Evolutionary conservation across 768 basidiomycete species (phyloP).

Genomic region (Roridomyces roridus): DNA sequence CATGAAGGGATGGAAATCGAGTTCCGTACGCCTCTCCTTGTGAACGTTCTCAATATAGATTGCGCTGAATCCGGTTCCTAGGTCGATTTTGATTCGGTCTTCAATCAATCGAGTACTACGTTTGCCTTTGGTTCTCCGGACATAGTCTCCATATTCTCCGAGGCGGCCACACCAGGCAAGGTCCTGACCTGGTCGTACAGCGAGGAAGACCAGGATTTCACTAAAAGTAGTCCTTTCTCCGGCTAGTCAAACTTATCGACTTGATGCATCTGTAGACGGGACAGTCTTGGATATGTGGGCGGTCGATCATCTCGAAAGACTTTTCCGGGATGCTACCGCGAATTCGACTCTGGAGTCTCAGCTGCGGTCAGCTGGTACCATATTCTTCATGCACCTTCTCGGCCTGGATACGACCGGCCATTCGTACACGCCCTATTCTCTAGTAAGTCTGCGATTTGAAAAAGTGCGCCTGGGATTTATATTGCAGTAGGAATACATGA

Average conservation of each 20-base stretch:
- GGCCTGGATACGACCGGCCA: constrained; percentile 90
- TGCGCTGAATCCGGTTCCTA: constrained; percentile 19
- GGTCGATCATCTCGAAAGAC: constrained; percentile 63
- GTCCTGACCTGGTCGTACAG: constrained; percentile 81
- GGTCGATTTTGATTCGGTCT: constrained; percentile 87
- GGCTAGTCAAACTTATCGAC: not conserved
- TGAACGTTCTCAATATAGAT: too few species aligned
- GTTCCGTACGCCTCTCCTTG: constrained; percentile 65
- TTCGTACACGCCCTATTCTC: constrained; percentile 82
- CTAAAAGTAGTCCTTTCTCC: constrained; percentile 61
- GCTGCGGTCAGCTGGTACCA: constrained; percentile 62
- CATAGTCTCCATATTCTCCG: constrained; percentile 86
- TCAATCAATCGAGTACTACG: constrained; percentile 80
- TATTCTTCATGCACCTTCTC: constrained; percentile 85
- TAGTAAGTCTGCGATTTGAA: constrained; percentile 42
- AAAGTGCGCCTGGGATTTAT: not conserved
- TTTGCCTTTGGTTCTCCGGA: constrained; percentile 90
- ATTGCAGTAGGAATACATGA: constrained; percentile 75
- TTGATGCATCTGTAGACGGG: constrained; percentile 59
- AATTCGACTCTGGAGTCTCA: constrained; percentile 54
- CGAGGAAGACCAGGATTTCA: constrained; percentile 84
- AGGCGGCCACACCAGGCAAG: constrained; percentile 70
- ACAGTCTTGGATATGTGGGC: constrained; percentile 83
- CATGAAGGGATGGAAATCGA: constrained; percentile 81
- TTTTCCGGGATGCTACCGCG: constrained; percentile 69